Evolutionary conservation across 768 basidiomycete genomes (phyloP).

Genomic region (Termitomyces sp.): DNA sequence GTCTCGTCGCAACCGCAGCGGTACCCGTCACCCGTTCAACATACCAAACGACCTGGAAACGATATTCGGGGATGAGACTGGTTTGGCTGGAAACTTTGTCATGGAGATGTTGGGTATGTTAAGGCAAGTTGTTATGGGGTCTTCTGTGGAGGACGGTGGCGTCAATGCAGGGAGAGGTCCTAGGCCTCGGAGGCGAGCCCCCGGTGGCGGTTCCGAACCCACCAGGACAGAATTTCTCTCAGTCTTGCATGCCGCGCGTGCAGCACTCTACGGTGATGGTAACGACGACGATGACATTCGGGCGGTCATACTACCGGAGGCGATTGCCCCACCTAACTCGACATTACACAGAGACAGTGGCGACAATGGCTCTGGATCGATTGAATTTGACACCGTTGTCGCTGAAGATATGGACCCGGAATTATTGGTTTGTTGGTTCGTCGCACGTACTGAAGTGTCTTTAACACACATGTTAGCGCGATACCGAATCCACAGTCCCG

Average conservation of each 20-base stretch:
- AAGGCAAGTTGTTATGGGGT: constrained; percentile 8
- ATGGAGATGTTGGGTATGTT: constrained; percentile 14
- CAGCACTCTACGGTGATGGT: not conserved
- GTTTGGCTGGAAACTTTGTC: constrained; percentile 10
- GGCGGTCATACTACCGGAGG: constrained; percentile 6
- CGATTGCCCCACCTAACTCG: constrained; percentile 5
- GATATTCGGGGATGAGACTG: not conserved
- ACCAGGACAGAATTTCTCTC: constrained; percentile 13
- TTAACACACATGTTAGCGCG: constrained; percentile 9
- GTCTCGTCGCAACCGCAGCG: not conserved
- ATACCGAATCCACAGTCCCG: constrained; percentile 5
- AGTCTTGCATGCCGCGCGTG: constrained; percentile 8
- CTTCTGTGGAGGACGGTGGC: not conserved
- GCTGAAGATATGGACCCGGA: constrained; percentile 18
- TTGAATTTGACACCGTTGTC: constrained; percentile 11
- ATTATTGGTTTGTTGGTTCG: constrained; percentile 20
- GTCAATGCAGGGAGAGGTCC: not conserved
- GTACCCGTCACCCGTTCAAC: not conserved
- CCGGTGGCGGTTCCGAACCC: too few relatives aligned
- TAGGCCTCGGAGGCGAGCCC: not conserved
- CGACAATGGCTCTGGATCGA: constrained; percentile 13
- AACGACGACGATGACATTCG: not conserved
- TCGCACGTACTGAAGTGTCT: not conserved
- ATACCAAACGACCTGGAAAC: not conserved
- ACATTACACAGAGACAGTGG: constrained; percentile 7